Evolutionary conservation across 1,139 yeast species (phyloP).

Genomic region (Yamadazyma songkhlaensis): DNA sequence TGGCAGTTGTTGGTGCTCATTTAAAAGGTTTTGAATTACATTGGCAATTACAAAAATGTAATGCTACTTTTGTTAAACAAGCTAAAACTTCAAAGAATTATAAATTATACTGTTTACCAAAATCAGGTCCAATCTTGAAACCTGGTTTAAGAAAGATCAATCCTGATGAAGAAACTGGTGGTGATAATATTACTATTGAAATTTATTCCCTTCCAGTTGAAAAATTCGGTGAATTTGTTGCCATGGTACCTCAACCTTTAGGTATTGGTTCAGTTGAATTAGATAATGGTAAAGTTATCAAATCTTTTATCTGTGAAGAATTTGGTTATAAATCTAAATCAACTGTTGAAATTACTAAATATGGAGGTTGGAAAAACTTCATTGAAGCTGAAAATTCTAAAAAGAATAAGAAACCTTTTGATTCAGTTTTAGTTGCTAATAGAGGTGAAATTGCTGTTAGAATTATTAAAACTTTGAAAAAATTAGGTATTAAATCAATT

Average conservation of each 20-base stretch:
- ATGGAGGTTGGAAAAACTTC: slow-evolving; percentile 86
- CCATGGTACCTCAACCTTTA: slow-evolving; percentile 89
- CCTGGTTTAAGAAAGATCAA: slow-evolving; percentile 81
- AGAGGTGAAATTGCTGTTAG: slow-evolving; percentile 98
- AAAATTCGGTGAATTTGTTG: slow-evolving; percentile 74
- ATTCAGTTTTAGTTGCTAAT: slow-evolving; percentile 87
- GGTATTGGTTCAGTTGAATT: slow-evolving; percentile 93
- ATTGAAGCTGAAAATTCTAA: slow-evolving; percentile 36
- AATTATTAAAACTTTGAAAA: slow-evolving; percentile 82
- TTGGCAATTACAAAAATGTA: slow-evolving; percentile 88
- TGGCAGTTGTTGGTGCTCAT: slow-evolving; percentile 98
- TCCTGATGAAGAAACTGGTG: slow-evolving; percentile 30
- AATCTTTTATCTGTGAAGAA: slow-evolving; percentile 94
- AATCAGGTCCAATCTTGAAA: slow-evolving; percentile 74
- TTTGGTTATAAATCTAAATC: slow-evolving; percentile 70
- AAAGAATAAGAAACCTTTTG: slow-evolving; percentile 54
- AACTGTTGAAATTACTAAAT: slow-evolving; percentile 72
- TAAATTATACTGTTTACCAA: slow-evolving; percentile 78
- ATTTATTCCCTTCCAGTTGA: slow-evolving; percentile 78
- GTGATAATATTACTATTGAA: slow-evolving; percentile 68
- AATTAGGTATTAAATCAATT: slow-evolving; percentile 71
- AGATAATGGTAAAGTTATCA: slow-evolving; percentile 75
- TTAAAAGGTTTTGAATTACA: slow-evolving; percentile 83
- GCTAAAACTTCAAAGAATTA: slow-evolving; percentile 75
- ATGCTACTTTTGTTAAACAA: slow-evolving; percentile 66